These are phyloP conservation scores for Solanum infundibuliforme DNA, from an alignment of 257 asterid genomes.

Conservation along the genomic window DNA sequence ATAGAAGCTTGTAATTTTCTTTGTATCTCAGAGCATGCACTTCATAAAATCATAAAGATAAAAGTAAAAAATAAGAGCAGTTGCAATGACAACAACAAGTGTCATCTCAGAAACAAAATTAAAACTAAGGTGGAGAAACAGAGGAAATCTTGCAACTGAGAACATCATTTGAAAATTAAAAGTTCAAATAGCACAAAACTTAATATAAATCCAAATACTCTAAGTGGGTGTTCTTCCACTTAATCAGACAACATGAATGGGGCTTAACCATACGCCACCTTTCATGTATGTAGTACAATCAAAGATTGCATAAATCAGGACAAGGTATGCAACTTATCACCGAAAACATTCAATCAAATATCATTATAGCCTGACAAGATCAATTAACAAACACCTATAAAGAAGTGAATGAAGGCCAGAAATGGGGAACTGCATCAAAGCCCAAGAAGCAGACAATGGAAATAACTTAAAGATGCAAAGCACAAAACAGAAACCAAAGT, in stretches of 20 bases:
- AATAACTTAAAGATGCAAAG: neutral
- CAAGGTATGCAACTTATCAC: neutral
- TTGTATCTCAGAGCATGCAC: neutral
- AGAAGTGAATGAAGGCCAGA: neutral
- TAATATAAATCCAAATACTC: neutral
- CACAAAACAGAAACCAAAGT: neutral
- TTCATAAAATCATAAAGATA: neutral
- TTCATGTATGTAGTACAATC: neutral
- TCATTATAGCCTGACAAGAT: neutral
- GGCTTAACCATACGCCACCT: neutral
- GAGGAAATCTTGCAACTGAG: neutral
- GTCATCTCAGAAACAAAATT: neutral
- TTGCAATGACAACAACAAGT: neutral
- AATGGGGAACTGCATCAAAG: neutral
- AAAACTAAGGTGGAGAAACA: neutral
- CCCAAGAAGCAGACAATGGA: neutral
- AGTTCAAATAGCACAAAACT: neutral
- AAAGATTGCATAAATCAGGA: neutral
- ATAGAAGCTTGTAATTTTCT: neutral
- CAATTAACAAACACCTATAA: neutral
- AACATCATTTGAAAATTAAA: neutral
- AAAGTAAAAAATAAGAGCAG: neutral
- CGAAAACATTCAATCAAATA: neutral
- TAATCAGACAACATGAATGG: neutral
- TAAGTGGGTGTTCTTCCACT: neutral